phyloP scores from a whole-genome alignment of 495 filamentous ascomycete species.

The Aspergillus conjunctus region DNA sequence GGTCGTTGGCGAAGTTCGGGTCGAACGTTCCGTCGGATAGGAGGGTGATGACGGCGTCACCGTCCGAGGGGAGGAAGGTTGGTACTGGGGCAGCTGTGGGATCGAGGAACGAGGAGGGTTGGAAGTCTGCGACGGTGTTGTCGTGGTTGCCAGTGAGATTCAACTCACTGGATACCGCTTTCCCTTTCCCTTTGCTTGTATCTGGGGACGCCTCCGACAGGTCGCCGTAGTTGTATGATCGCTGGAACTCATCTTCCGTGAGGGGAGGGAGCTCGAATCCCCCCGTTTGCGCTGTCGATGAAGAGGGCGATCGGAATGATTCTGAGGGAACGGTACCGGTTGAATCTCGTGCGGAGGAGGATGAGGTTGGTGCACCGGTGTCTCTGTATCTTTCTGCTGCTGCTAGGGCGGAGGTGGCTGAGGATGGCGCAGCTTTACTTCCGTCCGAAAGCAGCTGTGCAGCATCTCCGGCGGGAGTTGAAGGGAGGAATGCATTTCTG shows the following conservation, averaged over 20 bases:
- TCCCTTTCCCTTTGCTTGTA: constrained; percentile 30
- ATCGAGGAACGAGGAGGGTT: background rate
- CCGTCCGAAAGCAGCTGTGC: constrained; percentile 32
- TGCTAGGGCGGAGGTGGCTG: constrained; percentile 27
- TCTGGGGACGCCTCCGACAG: background rate
- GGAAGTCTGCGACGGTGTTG: background rate
- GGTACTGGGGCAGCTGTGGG: background rate
- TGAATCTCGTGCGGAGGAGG: constrained; percentile 14
- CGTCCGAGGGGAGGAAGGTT: constrained; percentile 33
- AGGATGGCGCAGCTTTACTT: constrained; percentile 29
- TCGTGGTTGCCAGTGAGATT: too few species aligned
- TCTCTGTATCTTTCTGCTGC: constrained; percentile 22
- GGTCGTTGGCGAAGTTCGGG: constrained; percentile 44
- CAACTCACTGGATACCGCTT: constrained; percentile 9
- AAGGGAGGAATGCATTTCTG: constrained; percentile 33
- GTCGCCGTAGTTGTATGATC: constrained; percentile 11
- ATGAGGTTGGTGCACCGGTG: constrained; percentile 11
- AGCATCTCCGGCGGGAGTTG: constrained; percentile 24
- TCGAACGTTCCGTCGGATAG: constrained; percentile 56
- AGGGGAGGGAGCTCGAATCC: constrained; percentile 32
- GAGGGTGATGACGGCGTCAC: constrained; percentile 50
- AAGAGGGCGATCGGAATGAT: constrained; percentile 28
- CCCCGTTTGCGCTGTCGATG: constrained; percentile 16
- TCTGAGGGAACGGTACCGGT: constrained; percentile 4
- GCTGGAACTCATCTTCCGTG: constrained; percentile 39